Conservation (phyloP, 2,329 filamentous ascomycete species). For the Xylaria sp. region DNA sequence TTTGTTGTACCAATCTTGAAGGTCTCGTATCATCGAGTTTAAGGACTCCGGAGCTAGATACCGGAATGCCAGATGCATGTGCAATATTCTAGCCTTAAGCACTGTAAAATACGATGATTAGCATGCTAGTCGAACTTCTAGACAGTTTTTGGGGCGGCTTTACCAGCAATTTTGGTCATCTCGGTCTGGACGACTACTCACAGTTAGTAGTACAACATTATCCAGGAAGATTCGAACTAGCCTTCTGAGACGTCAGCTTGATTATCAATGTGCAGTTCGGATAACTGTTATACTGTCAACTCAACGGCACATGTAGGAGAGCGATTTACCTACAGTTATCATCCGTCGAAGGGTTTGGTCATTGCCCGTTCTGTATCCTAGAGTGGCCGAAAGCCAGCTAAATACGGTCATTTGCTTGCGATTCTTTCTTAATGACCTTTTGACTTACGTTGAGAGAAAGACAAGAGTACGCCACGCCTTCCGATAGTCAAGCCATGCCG, state of each 20-base stretch:
- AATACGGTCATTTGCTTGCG: not conserved
- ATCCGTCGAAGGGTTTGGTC: not conserved
- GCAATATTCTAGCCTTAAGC: conserved; percentile 3
- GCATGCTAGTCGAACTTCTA: too few relatives aligned
- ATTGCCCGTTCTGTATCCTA: not conserved
- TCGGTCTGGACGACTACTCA: conserved; percentile 2
- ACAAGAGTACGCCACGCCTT: conserved; percentile 4
- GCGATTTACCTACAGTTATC: not conserved
- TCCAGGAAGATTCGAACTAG: not conserved
- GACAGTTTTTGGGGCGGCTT: not conserved
- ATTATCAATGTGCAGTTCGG: not conserved
- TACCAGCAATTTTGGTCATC: conserved; percentile 4
- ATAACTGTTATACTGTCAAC: not conserved
- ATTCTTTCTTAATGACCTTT: not conserved
- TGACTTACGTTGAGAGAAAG: conserved; percentile 1
- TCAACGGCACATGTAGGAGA: not conserved
- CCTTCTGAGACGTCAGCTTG: not conserved
- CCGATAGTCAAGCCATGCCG: not conserved
- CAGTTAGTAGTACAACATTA: not conserved
- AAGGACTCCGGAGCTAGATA: not conserved
- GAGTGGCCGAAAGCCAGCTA: conserved; percentile 3
- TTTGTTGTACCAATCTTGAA: not conserved
- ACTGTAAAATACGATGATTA: not conserved
- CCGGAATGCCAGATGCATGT: not conserved
- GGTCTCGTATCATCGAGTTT: not conserved